A percentile compares a stretch with the other conserved stretches of the same genome.
These are phyloP conservation scores for Quercus mongolica DNA, from an alignment of 306 rosid species.

Conservation along the genomic window DNA sequence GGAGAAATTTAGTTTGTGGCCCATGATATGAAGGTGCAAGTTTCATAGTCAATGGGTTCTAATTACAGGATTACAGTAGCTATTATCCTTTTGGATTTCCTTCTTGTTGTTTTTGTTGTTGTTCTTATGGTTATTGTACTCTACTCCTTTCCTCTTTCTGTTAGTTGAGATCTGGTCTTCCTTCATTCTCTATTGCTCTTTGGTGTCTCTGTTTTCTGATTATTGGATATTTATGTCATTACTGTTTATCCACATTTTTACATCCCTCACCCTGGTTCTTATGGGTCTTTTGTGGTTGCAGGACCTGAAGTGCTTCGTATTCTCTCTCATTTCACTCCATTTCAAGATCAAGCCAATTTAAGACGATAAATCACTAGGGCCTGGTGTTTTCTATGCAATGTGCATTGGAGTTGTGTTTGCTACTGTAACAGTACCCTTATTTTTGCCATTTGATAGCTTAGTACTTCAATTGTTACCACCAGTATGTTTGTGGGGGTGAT, in stretches of 20 bases:
- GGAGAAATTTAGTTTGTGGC: background rate
- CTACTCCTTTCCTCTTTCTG: background rate
- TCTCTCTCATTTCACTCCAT: slow-evolving; percentile 92
- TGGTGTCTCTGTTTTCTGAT: background rate
- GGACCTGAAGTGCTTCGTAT: slow-evolving; percentile 96
- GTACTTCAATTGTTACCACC: background rate
- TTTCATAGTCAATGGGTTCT: background rate
- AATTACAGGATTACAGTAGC: background rate
- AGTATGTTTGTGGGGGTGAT: slow-evolving; percentile 6
- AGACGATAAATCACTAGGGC: slow-evolving; percentile 5
- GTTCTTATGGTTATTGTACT: background rate
- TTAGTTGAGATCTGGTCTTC: background rate
- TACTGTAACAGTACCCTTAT: background rate
- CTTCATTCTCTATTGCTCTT: background rate
- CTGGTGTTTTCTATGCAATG: slow-evolving; percentile 8
- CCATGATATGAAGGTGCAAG: background rate
- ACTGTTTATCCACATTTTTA: background rate
- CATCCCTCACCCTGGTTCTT: slow-evolving; percentile 3
- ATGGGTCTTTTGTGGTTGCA: slow-evolving; percentile 37
- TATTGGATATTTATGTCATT: background rate
- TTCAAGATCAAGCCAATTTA: slow-evolving; percentile 96
- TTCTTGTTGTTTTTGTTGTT: background rate
- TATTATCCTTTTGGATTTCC: background rate
- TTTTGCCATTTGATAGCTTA: background rate
- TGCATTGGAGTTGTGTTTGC: slow-evolving; percentile 13